Evolutionary conservation across 331 rosid genomes (phyloP).

Genomic region (Quercus phellos): DNA sequence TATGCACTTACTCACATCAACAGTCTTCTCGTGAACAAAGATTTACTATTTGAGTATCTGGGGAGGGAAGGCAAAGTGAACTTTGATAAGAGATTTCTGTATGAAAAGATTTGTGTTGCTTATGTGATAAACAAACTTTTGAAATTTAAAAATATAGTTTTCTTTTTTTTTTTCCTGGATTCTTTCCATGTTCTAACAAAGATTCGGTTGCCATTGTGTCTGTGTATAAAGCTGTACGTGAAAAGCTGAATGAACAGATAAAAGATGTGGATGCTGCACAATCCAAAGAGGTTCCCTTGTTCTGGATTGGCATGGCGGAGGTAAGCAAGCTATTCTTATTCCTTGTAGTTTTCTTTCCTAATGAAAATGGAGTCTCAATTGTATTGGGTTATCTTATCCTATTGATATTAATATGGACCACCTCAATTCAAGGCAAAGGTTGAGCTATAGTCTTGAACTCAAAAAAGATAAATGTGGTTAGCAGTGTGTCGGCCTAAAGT

Average conservation of each 20-base stretch:
- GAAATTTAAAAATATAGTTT: background rate
- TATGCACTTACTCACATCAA: background rate
- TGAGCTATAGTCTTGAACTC: background rate
- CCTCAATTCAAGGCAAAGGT: background rate
- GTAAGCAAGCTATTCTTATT: slow-evolving; percentile 34
- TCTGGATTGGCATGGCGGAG: slow-evolving; percentile 94
- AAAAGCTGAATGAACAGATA: slow-evolving; percentile 57
- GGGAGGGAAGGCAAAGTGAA: background rate
- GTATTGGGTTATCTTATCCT: background rate
- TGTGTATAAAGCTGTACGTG: slow-evolving; percentile 49
- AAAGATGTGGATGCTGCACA: slow-evolving; percentile 64
- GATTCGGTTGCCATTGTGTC: slow-evolving; percentile 6
- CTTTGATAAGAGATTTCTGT: background rate
- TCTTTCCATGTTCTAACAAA: background rate
- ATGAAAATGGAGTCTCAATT: background rate
- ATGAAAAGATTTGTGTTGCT: background rate
- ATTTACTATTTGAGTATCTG: background rate
- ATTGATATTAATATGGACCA: background rate
- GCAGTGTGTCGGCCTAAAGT: background rate
- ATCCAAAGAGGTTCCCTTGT: slow-evolving; percentile 67
- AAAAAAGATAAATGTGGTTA: background rate
- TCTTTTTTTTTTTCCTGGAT: background rate
- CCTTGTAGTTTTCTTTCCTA: slow-evolving; percentile 19
- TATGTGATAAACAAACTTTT: background rate
- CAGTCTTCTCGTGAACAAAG: background rate